These are phyloP conservation scores for Alternaria infectoria DNA, from an alignment of 2,329 filamentous ascomycete species.

Conservation along the genomic window DNA sequence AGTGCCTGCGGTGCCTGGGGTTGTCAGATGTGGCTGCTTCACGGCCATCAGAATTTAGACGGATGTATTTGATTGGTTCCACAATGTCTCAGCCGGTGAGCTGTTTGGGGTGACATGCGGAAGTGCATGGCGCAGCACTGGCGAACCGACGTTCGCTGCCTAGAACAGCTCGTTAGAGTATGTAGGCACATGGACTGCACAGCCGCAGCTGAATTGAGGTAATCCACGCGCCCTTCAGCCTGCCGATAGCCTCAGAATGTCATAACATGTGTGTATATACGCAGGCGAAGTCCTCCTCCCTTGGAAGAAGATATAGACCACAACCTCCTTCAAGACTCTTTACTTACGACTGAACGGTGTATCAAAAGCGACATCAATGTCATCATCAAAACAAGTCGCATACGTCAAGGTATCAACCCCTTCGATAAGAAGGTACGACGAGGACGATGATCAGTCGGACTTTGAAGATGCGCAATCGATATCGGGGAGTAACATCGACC, in stretches of 20 bases:
- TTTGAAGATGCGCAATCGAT: conserved; percentile 3
- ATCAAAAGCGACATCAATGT: not conserved
- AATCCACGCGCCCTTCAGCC: not conserved
- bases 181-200: too few species aligned
- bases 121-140: not conserved
- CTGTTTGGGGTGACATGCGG: not conserved
- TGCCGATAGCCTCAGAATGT: not conserved
- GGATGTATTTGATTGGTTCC: not conserved
- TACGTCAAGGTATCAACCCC: not conserved
- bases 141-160: not conserved
- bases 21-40: not conserved
- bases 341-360: not conserved
- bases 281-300: not conserved
- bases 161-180: too few species aligned
- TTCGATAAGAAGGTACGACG: not conserved
- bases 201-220: not conserved
- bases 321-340: not conserved
- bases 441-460: not conserved
- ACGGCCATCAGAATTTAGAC: not conserved
- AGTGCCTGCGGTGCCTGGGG: not conserved
- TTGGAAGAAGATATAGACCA: not conserved
- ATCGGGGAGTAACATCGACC: conserved; percentile 15
- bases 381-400: not conserved
- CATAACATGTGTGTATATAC: not conserved
- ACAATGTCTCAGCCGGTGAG: not conserved